These are phyloP conservation scores for Sporobolus alterniflorus DNA, from an alignment of 202 grass and related monocot genomes.

Conservation along the genomic window DNA sequence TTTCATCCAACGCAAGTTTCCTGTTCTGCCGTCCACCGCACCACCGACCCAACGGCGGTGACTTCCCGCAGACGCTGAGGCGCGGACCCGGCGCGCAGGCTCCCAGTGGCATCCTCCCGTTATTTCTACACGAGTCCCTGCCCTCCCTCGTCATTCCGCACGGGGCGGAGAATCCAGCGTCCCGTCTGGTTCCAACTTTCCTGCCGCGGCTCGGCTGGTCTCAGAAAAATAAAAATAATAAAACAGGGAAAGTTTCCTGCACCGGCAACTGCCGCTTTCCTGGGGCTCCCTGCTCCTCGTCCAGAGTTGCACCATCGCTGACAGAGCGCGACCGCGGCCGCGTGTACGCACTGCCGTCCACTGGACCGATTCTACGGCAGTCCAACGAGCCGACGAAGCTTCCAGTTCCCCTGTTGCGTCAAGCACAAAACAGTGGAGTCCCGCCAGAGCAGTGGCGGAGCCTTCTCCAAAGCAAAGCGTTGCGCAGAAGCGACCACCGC, in stretches of 20 bases:
- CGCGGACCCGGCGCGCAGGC: no score
- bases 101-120: not conserved
- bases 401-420: constrained; percentile 11
- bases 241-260: not conserved
- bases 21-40: no score
- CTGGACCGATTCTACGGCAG: not conserved
- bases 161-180: not conserved
- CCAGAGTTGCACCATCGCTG: not conserved
- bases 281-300: not conserved
- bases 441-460: not conserved
- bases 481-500: not conserved
- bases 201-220: not conserved
- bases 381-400: not conserved
- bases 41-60: no score
- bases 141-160: not conserved
- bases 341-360: not conserved
- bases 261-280: not conserved
- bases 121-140: not conserved
- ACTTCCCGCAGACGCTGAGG: no score
- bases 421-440: not conserved
- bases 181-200: not conserved
- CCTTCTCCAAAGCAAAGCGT: not conserved
- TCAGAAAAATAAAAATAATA: not conserved
- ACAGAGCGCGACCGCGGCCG: not conserved
- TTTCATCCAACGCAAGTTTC: no score